Conservation (phyloP, 306 rosid species). For the Acacia acuminata region DNA sequence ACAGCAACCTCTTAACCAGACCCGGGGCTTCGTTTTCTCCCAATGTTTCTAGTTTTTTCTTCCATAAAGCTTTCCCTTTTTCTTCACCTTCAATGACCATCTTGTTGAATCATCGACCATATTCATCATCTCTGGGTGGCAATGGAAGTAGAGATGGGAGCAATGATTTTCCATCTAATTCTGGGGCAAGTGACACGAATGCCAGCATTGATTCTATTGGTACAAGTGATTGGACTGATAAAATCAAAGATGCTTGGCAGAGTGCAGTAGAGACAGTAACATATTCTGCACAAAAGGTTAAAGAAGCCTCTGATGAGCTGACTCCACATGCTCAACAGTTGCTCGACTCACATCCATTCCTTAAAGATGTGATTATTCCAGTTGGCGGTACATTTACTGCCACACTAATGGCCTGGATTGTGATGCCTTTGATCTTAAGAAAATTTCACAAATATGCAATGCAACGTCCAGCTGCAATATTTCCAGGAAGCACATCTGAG, state of each 20-base stretch:
- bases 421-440: slow-evolving; percentile 83
- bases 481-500: slow-evolving; percentile 40
- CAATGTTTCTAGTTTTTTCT: slow-evolving; percentile 30
- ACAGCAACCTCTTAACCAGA: slow-evolving; percentile 26
- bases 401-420: slow-evolving; percentile 75
- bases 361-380: slow-evolving; percentile 59
- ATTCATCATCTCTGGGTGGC: slow-evolving; percentile 46
- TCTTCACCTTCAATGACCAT: slow-evolving; percentile 10
- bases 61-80: slow-evolving; percentile 37
- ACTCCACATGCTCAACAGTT: slow-evolving; percentile 64
- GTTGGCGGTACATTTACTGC: slow-evolving; percentile 64
- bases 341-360: slow-evolving; percentile 71
- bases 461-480: slow-evolving; percentile 56
- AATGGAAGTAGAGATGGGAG: slow-evolving; percentile 47
- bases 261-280: slow-evolving; percentile 58
- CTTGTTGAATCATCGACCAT: slow-evolving; percentile 43
- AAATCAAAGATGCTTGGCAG: slow-evolving; percentile 60
- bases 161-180: slow-evolving; percentile 45
- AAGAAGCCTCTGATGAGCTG: slow-evolving; percentile 65
- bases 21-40: slow-evolving; percentile 34
- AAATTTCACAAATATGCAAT: slow-evolving; percentile 71
- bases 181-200: slow-evolving; percentile 52
- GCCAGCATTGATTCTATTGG: slow-evolving; percentile 34
- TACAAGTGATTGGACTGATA: slow-evolving; percentile 59
- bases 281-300: slow-evolving; percentile 57